Conservation (phyloP, 352 stramenopile species). For the Achlya hypogyna region DNA sequence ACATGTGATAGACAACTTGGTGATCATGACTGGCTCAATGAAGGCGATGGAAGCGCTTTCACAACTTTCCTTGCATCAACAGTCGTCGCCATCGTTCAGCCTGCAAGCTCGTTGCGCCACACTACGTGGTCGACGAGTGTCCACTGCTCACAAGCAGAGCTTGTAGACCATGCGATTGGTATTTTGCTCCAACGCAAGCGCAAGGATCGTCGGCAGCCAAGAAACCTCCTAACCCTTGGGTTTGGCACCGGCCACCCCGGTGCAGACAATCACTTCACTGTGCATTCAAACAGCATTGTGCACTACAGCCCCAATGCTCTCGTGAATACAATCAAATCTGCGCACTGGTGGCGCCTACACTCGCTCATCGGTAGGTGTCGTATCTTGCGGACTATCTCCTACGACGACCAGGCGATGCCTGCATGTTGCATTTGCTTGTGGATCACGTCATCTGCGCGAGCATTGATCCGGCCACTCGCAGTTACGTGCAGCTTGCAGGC, state of each 20-base stretch:
- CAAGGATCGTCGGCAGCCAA: not conserved
- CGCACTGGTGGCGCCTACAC: conserved; percentile 42
- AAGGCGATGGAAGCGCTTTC: not conserved
- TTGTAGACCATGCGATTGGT: not conserved
- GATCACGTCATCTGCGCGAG: conserved; percentile 51
- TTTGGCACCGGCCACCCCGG: conserved; percentile 44
- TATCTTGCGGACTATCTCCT: not conserved
- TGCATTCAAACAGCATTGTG: conserved; percentile 50
- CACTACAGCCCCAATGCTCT: conserved; percentile 71
- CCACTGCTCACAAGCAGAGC: not conserved
- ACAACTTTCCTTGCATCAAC: not conserved
- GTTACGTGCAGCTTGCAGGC: conserved; percentile 46
- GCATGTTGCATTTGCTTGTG: conserved; percentile 53
- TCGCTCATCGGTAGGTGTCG: conserved; percentile 27
- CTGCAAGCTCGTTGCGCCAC: not conserved
- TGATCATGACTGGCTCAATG: not conserved
- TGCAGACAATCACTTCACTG: conserved; percentile 36
- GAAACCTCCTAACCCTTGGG: conserved; percentile 55
- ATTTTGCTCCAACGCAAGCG: not conserved
- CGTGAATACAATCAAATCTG: conserved; percentile 47
- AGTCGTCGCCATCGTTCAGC: not conserved
- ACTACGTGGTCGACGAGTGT: not conserved
- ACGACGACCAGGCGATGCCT: conserved; percentile 32
- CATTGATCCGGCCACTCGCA: conserved; percentile 22
- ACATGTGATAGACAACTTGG: not conserved